phyloP scores from a whole-genome alignment of 257 asterid species.

The Plantago elongata region DNA sequence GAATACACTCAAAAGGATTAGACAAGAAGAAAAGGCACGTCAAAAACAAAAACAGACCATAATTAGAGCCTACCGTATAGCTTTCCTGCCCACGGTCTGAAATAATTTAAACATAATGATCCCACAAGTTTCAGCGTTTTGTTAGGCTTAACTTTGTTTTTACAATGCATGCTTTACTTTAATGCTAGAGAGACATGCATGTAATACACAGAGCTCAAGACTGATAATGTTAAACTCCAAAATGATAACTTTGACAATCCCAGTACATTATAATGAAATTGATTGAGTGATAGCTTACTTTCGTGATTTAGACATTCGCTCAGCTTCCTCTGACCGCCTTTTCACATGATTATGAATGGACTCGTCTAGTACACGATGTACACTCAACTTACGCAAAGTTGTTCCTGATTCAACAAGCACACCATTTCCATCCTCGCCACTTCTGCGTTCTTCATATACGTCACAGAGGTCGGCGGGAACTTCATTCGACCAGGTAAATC shows the following conservation, averaged over 20 bases:
- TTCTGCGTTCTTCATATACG: constrained; percentile 81
- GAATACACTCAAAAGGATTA: not conserved
- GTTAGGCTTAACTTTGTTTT: constrained; percentile 11
- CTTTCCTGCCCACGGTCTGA: constrained; percentile 6
- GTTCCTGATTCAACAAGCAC: constrained; percentile 90
- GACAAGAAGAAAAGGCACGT: not conserved
- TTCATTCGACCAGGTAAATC: constrained; percentile 87
- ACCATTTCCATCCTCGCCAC: constrained; percentile 85
- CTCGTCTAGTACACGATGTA: constrained; percentile 89
- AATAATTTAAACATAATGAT: constrained; percentile 5
- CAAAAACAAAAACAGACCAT: not conserved
- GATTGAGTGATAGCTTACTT: constrained; percentile 44
- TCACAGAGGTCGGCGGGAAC: constrained; percentile 70
- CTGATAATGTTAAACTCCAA: not conserved
- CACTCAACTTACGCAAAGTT: constrained; percentile 88
- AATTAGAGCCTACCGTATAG: not conserved
- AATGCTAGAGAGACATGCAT: constrained; percentile 12
- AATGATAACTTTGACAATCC: not conserved
- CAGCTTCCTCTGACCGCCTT: constrained; percentile 93
- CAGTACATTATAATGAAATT: constrained; percentile 10
- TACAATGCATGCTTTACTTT: constrained; percentile 5
- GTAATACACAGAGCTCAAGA: not conserved
- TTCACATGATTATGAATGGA: constrained; percentile 87
- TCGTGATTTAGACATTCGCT: constrained; percentile 64
- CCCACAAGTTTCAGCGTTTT: constrained; percentile 12